Evolutionary conservation across 495 filamentous ascomycete genomes (phyloP).

Genomic region (Immersiella caudata): DNA sequence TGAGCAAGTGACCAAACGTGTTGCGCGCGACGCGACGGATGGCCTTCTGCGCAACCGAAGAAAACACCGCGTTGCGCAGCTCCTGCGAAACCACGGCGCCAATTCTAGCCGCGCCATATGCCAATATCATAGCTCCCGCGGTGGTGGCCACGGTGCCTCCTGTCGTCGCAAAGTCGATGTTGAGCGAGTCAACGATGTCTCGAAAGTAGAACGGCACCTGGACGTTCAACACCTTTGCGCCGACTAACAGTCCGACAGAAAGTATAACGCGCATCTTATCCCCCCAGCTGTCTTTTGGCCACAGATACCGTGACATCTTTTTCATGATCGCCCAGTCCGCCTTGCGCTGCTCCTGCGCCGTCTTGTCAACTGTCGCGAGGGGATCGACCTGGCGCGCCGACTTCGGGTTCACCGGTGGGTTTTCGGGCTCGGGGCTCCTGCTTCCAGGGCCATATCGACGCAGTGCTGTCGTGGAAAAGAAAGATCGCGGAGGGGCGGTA

Average conservation of each 20-base stretch:
- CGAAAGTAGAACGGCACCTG: slow-evolving; percentile 99
- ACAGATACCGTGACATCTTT: slow-evolving; percentile 95
- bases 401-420: neutral
- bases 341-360: slow-evolving; percentile 83
- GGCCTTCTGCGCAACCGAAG: slow-evolving; percentile 94
- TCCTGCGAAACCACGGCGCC: slow-evolving; percentile 87
- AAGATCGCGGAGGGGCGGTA: slow-evolving; percentile 23
- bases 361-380: slow-evolving; percentile 50
- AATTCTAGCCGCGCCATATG: slow-evolving; percentile 86
- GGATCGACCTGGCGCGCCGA: slow-evolving; percentile 27
- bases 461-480: slow-evolving; percentile 30
- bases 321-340: slow-evolving; percentile 99
- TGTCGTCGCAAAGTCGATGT: slow-evolving; percentile 80
- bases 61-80: slow-evolving; percentile 92
- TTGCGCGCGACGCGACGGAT: slow-evolving; percentile 88
- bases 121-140: slow-evolving; percentile 89
- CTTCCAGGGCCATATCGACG: slow-evolving; percentile 11
- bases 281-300: slow-evolving; percentile 86
- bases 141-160: slow-evolving; percentile 87
- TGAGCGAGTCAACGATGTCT: slow-evolving; percentile 95
- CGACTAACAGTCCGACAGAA: slow-evolving; percentile 77
- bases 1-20: slow-evolving; percentile 88
- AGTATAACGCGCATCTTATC: slow-evolving; percentile 83
- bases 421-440: slow-evolving; percentile 4
- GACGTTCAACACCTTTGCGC: slow-evolving; percentile 94